These are phyloP conservation scores for Whalleya microplaca DNA, from an alignment of 2,329 filamentous ascomycete species.

Conservation along the genomic window DNA sequence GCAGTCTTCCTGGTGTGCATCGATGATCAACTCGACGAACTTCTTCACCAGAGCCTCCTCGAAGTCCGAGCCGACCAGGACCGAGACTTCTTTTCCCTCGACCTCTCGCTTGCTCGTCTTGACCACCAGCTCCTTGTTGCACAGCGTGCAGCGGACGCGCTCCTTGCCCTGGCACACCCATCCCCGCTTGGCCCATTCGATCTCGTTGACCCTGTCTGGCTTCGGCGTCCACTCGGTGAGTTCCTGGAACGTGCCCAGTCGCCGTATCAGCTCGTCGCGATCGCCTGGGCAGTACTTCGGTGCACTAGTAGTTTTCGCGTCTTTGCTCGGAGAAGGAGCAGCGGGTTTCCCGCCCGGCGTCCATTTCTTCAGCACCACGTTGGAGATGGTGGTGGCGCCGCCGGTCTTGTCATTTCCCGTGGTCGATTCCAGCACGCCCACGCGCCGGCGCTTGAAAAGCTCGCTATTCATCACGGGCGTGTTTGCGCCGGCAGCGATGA, in stretches of 20 bases:
- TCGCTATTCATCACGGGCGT: conserved; percentile 36
- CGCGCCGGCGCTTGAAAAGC: conserved; percentile 58
- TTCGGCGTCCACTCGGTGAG: conserved; percentile 95
- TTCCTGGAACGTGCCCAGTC: conserved; percentile 86
- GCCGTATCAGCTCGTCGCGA: conserved; percentile 76
- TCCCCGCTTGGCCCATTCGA: conserved; percentile 92
- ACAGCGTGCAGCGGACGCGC: conserved; percentile 83
- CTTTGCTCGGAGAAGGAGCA: conserved; percentile 32
- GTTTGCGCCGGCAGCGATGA: conserved; percentile 18
- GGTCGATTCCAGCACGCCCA: conserved; percentile 48
- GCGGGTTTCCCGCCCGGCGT: conserved; percentile 30
- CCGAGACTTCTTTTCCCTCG: conserved; percentile 57
- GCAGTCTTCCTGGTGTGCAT: conserved; percentile 79
- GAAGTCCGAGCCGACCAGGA: conserved; percentile 63
- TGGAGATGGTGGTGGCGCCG: conserved; percentile 43
- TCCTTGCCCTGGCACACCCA: conserved; percentile 87
- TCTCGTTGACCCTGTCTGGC: conserved; percentile 81
- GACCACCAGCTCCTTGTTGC: conserved; percentile 81
- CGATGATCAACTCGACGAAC: conserved; percentile 73
- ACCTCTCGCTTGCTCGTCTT: conserved; percentile 68
- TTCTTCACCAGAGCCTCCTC: conserved; percentile 73
- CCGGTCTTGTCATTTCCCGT: conserved; percentile 37
- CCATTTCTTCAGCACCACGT: conserved; percentile 48
- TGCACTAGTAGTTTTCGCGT: conserved; percentile 37
- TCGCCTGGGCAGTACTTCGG: conserved; percentile 87